phyloP scores from a whole-genome alignment of 805 yeast genomes.

The Peterozyma toletana region DNA sequence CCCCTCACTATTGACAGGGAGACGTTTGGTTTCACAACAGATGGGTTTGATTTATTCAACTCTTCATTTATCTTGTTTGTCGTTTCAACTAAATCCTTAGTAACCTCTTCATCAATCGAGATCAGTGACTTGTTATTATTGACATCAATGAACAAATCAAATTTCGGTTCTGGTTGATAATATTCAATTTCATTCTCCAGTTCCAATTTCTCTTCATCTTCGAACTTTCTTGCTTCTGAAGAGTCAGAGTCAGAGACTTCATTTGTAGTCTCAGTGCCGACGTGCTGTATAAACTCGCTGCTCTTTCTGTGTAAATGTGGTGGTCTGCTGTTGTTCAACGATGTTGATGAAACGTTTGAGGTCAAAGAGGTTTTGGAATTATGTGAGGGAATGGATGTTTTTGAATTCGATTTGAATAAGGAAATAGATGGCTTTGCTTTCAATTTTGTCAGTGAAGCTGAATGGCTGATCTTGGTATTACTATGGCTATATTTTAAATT shows the following conservation, averaged over 20 bases:
- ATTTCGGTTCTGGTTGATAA: conserved; percentile 9
- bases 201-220: background rate
- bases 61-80: conserved; percentile 4
- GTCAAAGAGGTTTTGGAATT: background rate
- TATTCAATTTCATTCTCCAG: conserved; percentile 1
- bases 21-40: conserved; percentile 4
- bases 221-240: conserved; percentile 3
- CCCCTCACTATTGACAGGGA: conserved; percentile 12
- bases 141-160: conserved; percentile 3
- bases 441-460: background rate
- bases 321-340: background rate
- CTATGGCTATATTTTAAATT: background rate
- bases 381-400: conserved; percentile 1
- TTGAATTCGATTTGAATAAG: background rate
- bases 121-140: background rate
- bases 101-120: background rate
- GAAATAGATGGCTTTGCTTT: background rate
- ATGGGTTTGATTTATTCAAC: conserved; percentile 5
- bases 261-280: conserved; percentile 18
- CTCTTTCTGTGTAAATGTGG: conserved; percentile 1
- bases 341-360: background rate
- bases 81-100: background rate
- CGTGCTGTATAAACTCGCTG: conserved; percentile 10
- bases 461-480: background rate
- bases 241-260: conserved; percentile 18